phyloP scores from a whole-genome alignment of 345 rosid species.

The Heritiera fomes region DNA sequence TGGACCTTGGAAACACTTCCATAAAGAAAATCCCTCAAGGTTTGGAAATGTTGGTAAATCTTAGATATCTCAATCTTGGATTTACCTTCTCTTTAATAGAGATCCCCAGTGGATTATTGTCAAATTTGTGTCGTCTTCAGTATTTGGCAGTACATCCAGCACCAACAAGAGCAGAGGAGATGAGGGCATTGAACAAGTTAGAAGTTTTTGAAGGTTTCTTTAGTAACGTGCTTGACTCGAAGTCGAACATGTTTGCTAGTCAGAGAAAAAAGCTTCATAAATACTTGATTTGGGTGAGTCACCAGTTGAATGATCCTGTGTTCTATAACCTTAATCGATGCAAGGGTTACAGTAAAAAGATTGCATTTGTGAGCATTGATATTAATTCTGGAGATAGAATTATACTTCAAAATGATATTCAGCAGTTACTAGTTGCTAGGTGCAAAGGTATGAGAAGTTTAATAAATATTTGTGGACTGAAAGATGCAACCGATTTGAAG shows the following conservation, averaged over 20 bases:
- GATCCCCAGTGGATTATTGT: not conserved
- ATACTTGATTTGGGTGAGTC: not conserved
- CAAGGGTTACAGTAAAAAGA: too few relatives aligned
- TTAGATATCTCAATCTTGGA: constrained; percentile 23
- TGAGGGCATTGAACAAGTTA: not conserved
- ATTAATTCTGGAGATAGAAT: not conserved
- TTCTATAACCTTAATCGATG: too few relatives aligned
- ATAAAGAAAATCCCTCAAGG: constrained; percentile 26
- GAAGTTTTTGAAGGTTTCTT: not conserved
- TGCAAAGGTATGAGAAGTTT: not conserved
- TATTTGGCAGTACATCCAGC: not conserved
- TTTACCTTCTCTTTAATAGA: not conserved
- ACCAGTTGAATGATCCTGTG: too few relatives aligned
- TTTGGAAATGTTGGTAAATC: constrained; percentile 9
- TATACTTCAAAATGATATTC: not conserved
- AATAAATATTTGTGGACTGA: not conserved
- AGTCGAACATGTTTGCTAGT: not conserved
- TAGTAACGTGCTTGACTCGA: not conserved
- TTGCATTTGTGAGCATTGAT: not conserved
- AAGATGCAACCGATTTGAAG: not conserved
- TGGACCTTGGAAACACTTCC: not conserved
- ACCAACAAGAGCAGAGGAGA: not conserved
- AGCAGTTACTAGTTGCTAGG: fast-evolving
- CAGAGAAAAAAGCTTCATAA: not conserved
- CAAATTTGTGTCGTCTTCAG: not conserved